These are phyloP conservation scores for Quercus rubra DNA, from an alignment of 306 rosid genomes.

Conservation along the genomic window DNA sequence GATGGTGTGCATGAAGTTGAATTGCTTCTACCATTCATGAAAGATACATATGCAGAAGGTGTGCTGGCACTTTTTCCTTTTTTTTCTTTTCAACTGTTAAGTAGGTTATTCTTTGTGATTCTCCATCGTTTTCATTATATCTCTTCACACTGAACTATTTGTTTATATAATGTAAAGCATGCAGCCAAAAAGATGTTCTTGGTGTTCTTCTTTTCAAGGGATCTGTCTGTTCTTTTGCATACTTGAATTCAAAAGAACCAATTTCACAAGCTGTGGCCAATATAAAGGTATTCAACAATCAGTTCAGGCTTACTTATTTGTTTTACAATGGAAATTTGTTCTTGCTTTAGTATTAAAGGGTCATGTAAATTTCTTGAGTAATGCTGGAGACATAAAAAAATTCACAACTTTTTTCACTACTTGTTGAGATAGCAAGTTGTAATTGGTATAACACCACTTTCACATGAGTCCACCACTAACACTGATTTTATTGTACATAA, in stretches of 20 bases:
- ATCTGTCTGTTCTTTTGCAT: conserved; percentile 78
- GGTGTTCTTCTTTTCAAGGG: conserved; percentile 74
- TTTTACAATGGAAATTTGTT: background rate
- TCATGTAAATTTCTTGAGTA: background rate
- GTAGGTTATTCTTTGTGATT: conserved; percentile 2
- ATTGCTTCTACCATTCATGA: conserved; percentile 67
- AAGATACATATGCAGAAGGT: conserved; percentile 52
- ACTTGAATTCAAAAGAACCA: conserved; percentile 71
- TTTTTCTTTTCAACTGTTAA: background rate
- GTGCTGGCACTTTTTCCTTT: conserved; percentile 3
- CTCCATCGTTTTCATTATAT: conserved; percentile 5
- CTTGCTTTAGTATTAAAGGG: conserved; percentile 8
- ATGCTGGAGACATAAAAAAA: too few species aligned
- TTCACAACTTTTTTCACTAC: too few species aligned
- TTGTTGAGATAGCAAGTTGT: too few species aligned
- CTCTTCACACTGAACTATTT: conserved; percentile 17
- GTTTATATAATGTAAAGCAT: conserved; percentile 45
- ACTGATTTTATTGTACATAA: too few species aligned
- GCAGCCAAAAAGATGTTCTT: conserved; percentile 62
- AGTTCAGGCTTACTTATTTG: background rate
- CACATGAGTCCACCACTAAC: too few species aligned
- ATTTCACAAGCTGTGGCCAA: conserved; percentile 67
- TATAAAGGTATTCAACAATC: conserved; percentile 58
- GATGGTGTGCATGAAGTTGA: conserved; percentile 72
- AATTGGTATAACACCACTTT: too few species aligned